Percentiles rank a stretch among this genome's conserved stretches.
Evolutionary conservation across 1,284 basidiomycete species (phyloP).

Genomic region (Ceratobasidium sp.): DNA sequence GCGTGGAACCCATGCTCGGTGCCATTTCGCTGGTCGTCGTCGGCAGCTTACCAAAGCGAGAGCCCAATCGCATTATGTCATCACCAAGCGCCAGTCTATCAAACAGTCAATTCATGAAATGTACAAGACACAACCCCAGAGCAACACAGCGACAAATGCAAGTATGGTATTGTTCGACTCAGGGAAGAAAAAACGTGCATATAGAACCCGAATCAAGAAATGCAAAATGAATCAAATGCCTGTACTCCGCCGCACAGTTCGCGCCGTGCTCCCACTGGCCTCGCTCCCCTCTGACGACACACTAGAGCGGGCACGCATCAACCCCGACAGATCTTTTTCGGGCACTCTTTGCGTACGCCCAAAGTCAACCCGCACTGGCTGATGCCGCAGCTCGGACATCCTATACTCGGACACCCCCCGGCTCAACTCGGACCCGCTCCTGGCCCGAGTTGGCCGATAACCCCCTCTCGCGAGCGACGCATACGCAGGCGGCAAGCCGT

Average conservation of each 20-base stretch:
- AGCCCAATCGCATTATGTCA: slow-evolving; percentile 25
- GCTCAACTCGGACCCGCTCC: slow-evolving; percentile 1
- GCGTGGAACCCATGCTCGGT: slow-evolving; percentile 14
- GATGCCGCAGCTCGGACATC: neutral
- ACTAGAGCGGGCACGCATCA: neutral
- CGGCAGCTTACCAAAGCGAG: slow-evolving; percentile 28
- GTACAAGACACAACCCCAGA: too few species aligned
- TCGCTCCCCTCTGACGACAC: slow-evolving; percentile 29
- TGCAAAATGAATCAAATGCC: neutral
- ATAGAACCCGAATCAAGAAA: neutral
- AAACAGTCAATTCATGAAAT: neutral
- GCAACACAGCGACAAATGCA: neutral
- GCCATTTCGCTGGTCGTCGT: slow-evolving; percentile 10
- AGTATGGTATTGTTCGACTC: slow-evolving; percentile 22
- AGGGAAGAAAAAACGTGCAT: slow-evolving; percentile 14
- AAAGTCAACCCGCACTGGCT: slow-evolving; percentile 12
- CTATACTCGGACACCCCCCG: slow-evolving; percentile 7
- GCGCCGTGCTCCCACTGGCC: slow-evolving; percentile 19
- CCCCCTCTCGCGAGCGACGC: neutral
- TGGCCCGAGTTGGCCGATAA: neutral
- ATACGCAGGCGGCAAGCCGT: slow-evolving; percentile 21
- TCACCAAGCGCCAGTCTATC: slow-evolving; percentile 5
- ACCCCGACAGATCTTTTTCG: slow-evolving; percentile 26
- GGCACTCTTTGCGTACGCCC: neutral
- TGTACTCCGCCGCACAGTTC: slow-evolving; percentile 18